Evolutionary conservation across 31 red algal species (phyloP).

Genomic region (Odonthalia washingtoniensis): DNA sequence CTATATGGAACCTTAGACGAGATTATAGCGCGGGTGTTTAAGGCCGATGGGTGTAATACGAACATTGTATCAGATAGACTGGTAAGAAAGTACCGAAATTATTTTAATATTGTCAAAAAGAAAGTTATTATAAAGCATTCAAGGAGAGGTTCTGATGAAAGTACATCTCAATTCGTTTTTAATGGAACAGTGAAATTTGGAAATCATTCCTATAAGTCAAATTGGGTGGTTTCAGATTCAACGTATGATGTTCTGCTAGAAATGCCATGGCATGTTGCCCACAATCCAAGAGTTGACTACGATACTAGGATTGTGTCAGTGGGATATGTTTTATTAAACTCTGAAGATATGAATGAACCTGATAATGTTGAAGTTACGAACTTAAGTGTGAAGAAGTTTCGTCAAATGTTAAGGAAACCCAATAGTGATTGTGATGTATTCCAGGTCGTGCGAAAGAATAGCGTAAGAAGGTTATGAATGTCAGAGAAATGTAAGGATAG

Average conservation of each 20-base stretch:
- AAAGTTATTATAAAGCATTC: constrained; percentile 27
- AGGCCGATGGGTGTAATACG: constrained; percentile 53
- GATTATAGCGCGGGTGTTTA: constrained; percentile 22
- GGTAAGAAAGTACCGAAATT: neutral
- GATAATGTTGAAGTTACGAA: constrained; percentile 22
- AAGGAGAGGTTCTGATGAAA: neutral
- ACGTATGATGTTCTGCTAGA: constrained; percentile 25
- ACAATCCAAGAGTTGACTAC: too few species aligned
- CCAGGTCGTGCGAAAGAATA: constrained; percentile 6
- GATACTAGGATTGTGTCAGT: neutral
- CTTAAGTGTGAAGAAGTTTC: constrained; percentile 22
- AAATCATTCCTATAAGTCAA: constrained; percentile 8
- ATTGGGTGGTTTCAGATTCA: constrained; percentile 15
- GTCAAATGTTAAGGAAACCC: constrained; percentile 15
- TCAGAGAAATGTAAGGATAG: neutral
- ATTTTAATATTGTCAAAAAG: constrained; percentile 1
- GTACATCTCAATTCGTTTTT: neutral
- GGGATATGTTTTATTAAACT: neutral
- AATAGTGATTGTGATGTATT: neutral
- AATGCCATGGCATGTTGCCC: too few species aligned
- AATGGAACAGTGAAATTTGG: constrained; percentile 37
- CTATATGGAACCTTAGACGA: constrained; percentile 36
- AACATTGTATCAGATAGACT: constrained; percentile 19
- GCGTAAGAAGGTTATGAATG: constrained; percentile 3
- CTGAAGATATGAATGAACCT: neutral